Percentiles rank a stretch among this genome's conserved stretches.
Conservation (phyloP, 805 yeast species). For the Yamadazyma olivae region DNA sequence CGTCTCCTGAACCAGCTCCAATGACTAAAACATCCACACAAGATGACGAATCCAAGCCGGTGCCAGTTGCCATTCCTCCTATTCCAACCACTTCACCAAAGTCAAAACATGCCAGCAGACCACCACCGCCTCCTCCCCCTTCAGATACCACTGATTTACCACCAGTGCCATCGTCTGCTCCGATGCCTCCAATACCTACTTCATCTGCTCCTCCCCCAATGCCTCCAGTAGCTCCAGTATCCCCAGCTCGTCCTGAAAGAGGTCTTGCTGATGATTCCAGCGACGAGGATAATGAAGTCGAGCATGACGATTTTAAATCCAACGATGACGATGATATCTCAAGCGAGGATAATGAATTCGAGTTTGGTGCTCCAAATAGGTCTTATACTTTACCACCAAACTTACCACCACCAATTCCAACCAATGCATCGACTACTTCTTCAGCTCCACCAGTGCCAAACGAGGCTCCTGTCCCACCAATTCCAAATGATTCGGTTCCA, state of each 20-base stretch:
- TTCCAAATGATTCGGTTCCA: conserved; percentile 3
- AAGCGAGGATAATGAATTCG: conserved; percentile 10
- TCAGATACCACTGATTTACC: conserved; percentile 1
- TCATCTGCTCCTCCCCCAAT: conserved; percentile 10
- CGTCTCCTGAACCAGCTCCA: conserved; percentile 3
- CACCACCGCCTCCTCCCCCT: conserved; percentile 10
- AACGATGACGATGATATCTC: too few relatives aligned
- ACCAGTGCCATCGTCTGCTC: conserved; percentile 3
- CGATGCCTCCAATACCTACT: conserved; percentile 1
- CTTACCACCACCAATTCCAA: conserved; percentile 5
- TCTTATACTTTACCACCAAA: conserved; percentile 10
- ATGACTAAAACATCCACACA: too few relatives aligned
- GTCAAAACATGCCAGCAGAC: conserved; percentile 17
- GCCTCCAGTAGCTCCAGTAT: conserved; percentile 3
- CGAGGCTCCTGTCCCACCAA: not conserved
- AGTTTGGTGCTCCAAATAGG: conserved; percentile 14
- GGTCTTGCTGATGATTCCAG: conserved; percentile 1
- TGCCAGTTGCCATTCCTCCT: conserved; percentile 6
- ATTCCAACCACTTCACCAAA: conserved; percentile 18
- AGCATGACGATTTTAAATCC: not conserved
- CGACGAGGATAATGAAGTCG: conserved; percentile 2
- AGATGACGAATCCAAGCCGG: conserved; percentile 4
- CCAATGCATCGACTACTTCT: not conserved
- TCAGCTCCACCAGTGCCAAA: conserved; percentile 4
- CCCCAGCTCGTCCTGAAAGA: too few relatives aligned